Evolutionary conservation across 2,329 filamentous ascomycete species (phyloP).

Genomic region (Penicillium palitans): DNA sequence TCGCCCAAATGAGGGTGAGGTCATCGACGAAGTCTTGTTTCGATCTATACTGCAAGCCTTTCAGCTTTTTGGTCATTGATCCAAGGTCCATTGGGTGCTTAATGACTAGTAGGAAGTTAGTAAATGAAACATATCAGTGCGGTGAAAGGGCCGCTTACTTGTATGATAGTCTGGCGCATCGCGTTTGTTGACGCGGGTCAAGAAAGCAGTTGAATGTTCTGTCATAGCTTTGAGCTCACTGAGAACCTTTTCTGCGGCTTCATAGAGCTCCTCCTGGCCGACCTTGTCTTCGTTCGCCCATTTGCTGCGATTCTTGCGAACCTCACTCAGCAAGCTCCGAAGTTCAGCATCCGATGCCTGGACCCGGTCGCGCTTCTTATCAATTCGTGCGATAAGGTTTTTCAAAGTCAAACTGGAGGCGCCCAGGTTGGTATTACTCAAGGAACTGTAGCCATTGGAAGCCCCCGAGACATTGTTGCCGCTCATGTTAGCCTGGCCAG

Average conservation of each 20-base stretch:
- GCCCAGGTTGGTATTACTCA: slow-evolving; percentile 91
- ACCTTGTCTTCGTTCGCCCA: slow-evolving; percentile 98
- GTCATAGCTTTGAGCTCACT: slow-evolving; percentile 96
- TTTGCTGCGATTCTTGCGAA: slow-evolving; percentile 96
- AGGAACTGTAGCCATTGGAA: slow-evolving; percentile 74
- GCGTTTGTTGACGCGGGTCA: slow-evolving; percentile 92
- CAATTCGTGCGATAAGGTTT: slow-evolving; percentile 93
- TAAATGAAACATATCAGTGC: background rate
- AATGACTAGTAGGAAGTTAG: slow-evolving; percentile 63
- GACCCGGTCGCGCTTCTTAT: slow-evolving; percentile 86
- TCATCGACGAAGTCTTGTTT: slow-evolving; percentile 95
- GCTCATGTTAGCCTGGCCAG: slow-evolving; percentile 59
- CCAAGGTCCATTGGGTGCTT: slow-evolving; percentile 98
- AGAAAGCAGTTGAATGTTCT: slow-evolving; percentile 93
- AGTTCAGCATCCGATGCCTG: slow-evolving; percentile 90
- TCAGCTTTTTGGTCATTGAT: slow-evolving; percentile 97
- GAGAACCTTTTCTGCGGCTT: slow-evolving; percentile 93
- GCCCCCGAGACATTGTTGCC: slow-evolving; percentile 54
- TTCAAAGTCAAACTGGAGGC: slow-evolving; percentile 95
- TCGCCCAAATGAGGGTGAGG: slow-evolving; percentile 93
- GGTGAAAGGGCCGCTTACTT: slow-evolving; percentile 58
- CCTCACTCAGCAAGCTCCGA: slow-evolving; percentile 90
- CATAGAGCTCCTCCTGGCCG: slow-evolving; percentile 95
- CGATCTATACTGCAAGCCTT: slow-evolving; percentile 73
- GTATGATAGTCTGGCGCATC: slow-evolving; percentile 95